Base-by-base conservation (phyloP, 2,329 filamentous ascomycete species). In the Nothophoma quercina region DNA sequence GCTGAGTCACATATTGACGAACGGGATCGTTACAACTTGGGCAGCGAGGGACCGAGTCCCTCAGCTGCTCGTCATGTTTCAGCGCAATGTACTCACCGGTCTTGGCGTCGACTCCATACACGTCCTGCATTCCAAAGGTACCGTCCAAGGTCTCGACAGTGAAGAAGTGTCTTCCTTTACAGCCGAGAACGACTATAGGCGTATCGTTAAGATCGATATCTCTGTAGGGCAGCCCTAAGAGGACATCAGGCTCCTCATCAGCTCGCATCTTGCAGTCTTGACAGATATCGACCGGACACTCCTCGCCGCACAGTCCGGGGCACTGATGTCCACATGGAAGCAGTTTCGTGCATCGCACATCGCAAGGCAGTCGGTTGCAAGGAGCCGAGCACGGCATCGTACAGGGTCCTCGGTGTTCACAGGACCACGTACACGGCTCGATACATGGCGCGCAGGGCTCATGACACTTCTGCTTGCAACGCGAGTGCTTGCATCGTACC, bases 311-410 rank as follows among this genome's bases (percentile, higher is more conserved):
- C 19, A 72, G 36, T 13, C 64, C 59, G 0, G 70, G 70, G 34
- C 71, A 74, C 36, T 67, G 70, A 22, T 73, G 69, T 1, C 65
- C 65, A 15, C 70, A 74, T 1, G 36, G 32, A 23, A 73, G 55
- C 2, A 55, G 10, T 22, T 63, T 67, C 0, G 59, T 47, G 49
- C 71, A 73, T 7, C 70, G 62, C 28, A 62, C 40, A 16, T 66
- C 44, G 46, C 70, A 74, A 2, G 71, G 71, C 2, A 74, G 51
- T 3, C 64, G 39, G 30, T 67, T 62, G 38, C 68, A 74, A 0
- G 69, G 69, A 2, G 63, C 65, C 3, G 71, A 63, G 46, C 75
- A 77, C 3, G 68, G 72, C 59, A 75, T 70, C 0, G 60, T 62
- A 38, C 75, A 77, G 5, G 41, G 7, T 23, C 60, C 61, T 39